Percentiles rank a stretch among this genome's conserved stretches.
These are phyloP conservation scores for Xanthoparmelia taractica DNA, from an alignment of 495 filamentous ascomycete genomes.

Conservation along the genomic window DNA sequence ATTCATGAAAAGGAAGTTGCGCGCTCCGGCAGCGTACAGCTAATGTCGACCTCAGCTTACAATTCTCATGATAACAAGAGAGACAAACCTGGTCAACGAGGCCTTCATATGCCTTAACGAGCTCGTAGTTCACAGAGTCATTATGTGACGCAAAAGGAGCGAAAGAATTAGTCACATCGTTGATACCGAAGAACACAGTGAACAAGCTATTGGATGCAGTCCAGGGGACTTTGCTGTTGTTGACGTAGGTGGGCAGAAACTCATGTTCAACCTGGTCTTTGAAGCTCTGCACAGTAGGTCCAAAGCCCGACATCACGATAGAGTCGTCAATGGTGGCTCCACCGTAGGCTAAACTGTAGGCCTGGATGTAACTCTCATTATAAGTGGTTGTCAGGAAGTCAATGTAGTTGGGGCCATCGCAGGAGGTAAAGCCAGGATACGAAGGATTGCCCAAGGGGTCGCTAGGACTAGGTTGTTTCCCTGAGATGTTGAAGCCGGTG, in stretches of 20 bases:
- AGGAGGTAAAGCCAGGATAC: slow-evolving; percentile 41
- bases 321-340: slow-evolving; percentile 49
- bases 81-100: slow-evolving; percentile 40
- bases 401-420: slow-evolving; percentile 48
- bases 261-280: slow-evolving; percentile 37
- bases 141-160: slow-evolving; percentile 38
- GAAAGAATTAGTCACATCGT: slow-evolving; percentile 40
- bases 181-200: slow-evolving; percentile 40
- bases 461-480: slow-evolving; percentile 47
- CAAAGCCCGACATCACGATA: slow-evolving; percentile 36
- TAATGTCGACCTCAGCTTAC: slow-evolving; percentile 22
- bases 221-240: slow-evolving; percentile 28
- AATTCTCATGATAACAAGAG: background rate
- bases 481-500: slow-evolving; percentile 57
- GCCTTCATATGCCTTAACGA: slow-evolving; percentile 49
- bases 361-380: slow-evolving; percentile 45
- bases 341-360: slow-evolving; percentile 50
- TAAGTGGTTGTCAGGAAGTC: slow-evolving; percentile 48
- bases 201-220: slow-evolving; percentile 32
- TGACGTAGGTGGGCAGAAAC: slow-evolving; percentile 34
- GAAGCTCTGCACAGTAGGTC: slow-evolving; percentile 33
- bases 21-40: slow-evolving; percentile 56
- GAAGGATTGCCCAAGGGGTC: slow-evolving; percentile 74
- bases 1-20: slow-evolving; percentile 68
- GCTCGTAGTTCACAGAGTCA: slow-evolving; percentile 37